Percentiles rank a stretch among this genome's conserved stretches.
Evolutionary conservation across 225 moss, liverwort and hornwort genomes (phyloP).

Genomic region (Pseudisothecium myosuroides): DNA sequence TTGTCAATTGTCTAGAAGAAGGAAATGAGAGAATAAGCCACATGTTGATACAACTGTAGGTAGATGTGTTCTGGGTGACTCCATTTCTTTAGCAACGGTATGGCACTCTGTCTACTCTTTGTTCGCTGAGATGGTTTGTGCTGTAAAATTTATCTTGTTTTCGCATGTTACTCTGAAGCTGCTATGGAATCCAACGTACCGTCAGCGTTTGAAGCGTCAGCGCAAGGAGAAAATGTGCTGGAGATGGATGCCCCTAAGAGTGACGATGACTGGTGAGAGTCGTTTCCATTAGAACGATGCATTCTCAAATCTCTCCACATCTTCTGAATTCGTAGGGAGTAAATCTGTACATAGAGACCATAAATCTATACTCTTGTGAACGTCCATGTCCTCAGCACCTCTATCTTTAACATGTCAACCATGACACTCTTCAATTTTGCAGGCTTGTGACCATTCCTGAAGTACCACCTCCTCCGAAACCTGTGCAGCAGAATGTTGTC

Average conservation of each 20-base stretch:
- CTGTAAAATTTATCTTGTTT: background rate
- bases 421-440: background rate
- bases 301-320: background rate
- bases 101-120: background rate
- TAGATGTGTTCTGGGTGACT: background rate
- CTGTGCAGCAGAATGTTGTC: constrained; percentile 33
- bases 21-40: background rate
- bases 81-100: background rate
- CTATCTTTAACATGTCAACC: background rate
- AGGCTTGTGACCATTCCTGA: constrained; percentile 82
- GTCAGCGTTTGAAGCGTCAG: constrained; percentile 6
- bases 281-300: no score
- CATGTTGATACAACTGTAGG: background rate
- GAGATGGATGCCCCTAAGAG: constrained; percentile 63
- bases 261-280: constrained; percentile 86
- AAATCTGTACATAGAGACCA: background rate
- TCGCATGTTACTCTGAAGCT: background rate
- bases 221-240: constrained; percentile 34
- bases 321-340: background rate
- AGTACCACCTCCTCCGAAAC: constrained; percentile 35
- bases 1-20: background rate
- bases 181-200: constrained; percentile 11
- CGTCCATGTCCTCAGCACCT: background rate
- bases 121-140: background rate
- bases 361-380: background rate